phyloP scores from a whole-genome alignment of 805 yeast genomes.

The Millerozyma miso region DNA sequence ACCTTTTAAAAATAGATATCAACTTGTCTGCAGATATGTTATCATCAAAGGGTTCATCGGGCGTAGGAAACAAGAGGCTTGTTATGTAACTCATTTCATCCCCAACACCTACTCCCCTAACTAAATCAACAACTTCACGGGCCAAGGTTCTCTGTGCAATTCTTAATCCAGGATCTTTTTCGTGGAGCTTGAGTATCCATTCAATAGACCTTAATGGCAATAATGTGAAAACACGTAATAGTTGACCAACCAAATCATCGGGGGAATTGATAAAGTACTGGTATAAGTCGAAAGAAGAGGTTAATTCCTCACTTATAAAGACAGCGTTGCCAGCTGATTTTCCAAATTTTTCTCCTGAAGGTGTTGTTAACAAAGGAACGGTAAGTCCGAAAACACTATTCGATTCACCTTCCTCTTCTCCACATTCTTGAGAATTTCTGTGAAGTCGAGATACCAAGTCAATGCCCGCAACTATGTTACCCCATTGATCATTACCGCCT shows the following conservation, averaged over 20 bases:
- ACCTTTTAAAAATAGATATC: constrained; percentile 51
- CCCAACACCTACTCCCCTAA: constrained; percentile 81
- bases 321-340: constrained; percentile 97
- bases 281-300: constrained; percentile 76
- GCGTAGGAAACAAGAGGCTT: constrained; percentile 59
- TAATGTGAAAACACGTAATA: constrained; percentile 74
- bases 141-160: constrained; percentile 78
- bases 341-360: constrained; percentile 91
- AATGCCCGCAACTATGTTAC: constrained; percentile 93
- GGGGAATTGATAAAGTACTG: constrained; percentile 79
- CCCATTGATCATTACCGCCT: constrained; percentile 99
- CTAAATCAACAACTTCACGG: constrained; percentile 75
- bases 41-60: constrained; percentile 46
- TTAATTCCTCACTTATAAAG: constrained; percentile 70
- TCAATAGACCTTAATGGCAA: constrained; percentile 62
- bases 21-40: constrained; percentile 46
- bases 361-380: constrained; percentile 82
- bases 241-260: constrained; percentile 68
- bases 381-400: constrained; percentile 67
- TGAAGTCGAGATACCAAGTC: constrained; percentile 71
- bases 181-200: constrained; percentile 48
- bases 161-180: constrained; percentile 55
- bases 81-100: constrained; percentile 63
- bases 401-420: constrained; percentile 9
- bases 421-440: constrained; percentile 7